Base-by-base conservation (phyloP, 2,329 filamentous ascomycete species). In the Fusarium sp. region DNA sequence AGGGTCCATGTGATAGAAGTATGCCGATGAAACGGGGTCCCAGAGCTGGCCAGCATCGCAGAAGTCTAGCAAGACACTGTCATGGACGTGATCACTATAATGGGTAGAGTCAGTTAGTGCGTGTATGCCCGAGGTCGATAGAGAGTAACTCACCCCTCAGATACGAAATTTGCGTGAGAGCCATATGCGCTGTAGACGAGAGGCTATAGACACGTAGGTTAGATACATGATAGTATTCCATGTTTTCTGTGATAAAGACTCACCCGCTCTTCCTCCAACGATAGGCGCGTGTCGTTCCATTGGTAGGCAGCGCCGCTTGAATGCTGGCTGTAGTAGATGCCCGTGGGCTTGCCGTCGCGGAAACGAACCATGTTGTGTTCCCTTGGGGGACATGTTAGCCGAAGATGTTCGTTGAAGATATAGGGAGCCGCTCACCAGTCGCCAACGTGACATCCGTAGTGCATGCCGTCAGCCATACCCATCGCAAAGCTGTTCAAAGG, bases 31-130 rank as follows among this genome's bases (percentile, higher is more conserved):
- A 80, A 81, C 63, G 1, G 80, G 80, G 39, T 82, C 79, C 80
- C 80, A 82, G 11, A 70, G 69, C 37, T 67, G 64, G 11, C 81
- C 81, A 25, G 74, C 62, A 27, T 81, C 74, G 69, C 80, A 82
- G 37, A 77, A 78, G 57, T 82, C 81, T 16, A 79, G 32, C 43
- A 82, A 54, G 2, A 68, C 80, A 10, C 66, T 64, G 54, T 81
- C 77, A 60, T 82, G 81, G 6, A 80, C 45, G 20, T 81, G 43
- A 5, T 48, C 43, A 4, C 43, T 48, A 5, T 16, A 25, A 48
- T 25, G 6, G 6, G 14, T 23, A 23, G 23, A 16, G 23, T 48
- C 43, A 23, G 20, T 48, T 48, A 48, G 43, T 9, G 8, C 30
- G 3, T n/a, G 50, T 32, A 27, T 52, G 16, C 48, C 9, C 4